Conservation (phyloP, 2,329 filamentous ascomycete species). For the Sordariomycetes sp. region DNA sequence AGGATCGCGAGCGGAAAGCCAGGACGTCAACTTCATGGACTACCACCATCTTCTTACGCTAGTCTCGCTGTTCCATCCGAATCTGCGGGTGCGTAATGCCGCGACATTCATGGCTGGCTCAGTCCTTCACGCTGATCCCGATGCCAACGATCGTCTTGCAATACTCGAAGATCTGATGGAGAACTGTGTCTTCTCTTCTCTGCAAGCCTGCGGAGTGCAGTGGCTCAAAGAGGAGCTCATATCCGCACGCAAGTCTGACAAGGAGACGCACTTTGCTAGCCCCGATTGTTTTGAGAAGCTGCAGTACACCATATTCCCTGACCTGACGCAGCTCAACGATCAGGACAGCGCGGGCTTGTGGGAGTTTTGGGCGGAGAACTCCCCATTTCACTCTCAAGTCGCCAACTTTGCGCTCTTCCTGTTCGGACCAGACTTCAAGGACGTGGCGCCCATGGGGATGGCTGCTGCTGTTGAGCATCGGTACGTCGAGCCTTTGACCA, state of each 20-base stretch:
- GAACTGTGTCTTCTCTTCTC: constrained; percentile 52
- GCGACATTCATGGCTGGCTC: constrained; percentile 42
- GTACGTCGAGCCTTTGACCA: constrained; percentile 44
- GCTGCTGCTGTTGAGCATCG: constrained; percentile 47
- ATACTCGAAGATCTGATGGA: constrained; percentile 58
- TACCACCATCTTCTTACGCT: constrained; percentile 53
- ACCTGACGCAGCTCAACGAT: constrained; percentile 36
- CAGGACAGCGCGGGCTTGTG: constrained; percentile 30
- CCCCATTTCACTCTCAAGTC: constrained; percentile 47
- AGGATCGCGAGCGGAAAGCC: constrained; percentile 10
- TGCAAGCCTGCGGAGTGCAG: constrained; percentile 53
- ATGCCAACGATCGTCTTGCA: constrained; percentile 46
- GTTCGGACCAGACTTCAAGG: constrained; percentile 33
- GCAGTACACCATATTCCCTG: constrained; percentile 54
- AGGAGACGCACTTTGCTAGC: constrained; percentile 34
- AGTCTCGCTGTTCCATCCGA: constrained; percentile 47
- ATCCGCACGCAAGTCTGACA: constrained; percentile 23
- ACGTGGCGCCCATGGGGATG: constrained; percentile 47
- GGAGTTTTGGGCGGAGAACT: constrained; percentile 43
- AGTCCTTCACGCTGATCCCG: constrained; percentile 49
- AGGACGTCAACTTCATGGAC: constrained; percentile 39
- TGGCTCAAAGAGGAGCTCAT: constrained; percentile 58
- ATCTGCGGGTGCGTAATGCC: constrained; percentile 43
- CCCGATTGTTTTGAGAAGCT: constrained; percentile 47
- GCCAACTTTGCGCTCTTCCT: constrained; percentile 53